Conservation (phyloP, 192 early-diverging fungal genomes). For the Dimargaris cristalligena region DNA sequence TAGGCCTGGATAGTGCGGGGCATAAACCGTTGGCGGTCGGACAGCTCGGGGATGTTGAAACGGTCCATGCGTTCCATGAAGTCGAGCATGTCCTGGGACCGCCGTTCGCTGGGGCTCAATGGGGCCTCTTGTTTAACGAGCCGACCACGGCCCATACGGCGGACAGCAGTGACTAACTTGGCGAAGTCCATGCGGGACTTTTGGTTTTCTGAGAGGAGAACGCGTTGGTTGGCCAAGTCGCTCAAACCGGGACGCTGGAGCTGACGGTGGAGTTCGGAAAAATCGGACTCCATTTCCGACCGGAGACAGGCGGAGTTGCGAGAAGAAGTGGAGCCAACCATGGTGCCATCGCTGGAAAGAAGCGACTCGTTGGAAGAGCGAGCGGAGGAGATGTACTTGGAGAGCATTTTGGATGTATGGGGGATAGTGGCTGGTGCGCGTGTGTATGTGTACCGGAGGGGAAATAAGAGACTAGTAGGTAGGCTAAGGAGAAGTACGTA, state of each 20-base stretch:
- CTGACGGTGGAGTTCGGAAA: neutral
- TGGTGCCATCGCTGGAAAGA: neutral
- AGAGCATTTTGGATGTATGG: neutral
- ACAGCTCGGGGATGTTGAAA: slow-evolving; percentile 6
- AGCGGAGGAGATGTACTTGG: neutral
- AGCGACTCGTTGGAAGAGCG: neutral
- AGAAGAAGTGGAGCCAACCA: neutral
- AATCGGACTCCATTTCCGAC: neutral
- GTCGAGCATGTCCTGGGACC: neutral
- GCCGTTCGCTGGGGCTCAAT: neutral
- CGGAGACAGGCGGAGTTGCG: neutral
- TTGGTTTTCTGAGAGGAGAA: neutral
- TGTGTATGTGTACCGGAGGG: too few species aligned
- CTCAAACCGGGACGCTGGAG: slow-evolving; percentile 7
- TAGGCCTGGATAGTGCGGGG: neutral
- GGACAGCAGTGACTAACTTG: slow-evolving; percentile 6
- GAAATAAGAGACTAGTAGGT: too few species aligned
- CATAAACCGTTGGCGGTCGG: slow-evolving; percentile 7
- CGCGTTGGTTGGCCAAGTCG: slow-evolving; percentile 1
- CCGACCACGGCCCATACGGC: slow-evolving; percentile 1
- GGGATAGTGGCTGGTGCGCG: too few species aligned
- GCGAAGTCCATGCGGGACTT: slow-evolving; percentile 1
- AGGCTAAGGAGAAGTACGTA: too few species aligned
- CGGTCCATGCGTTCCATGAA: slow-evolving; percentile 8
- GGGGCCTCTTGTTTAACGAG: slow-evolving; percentile 5